Evolutionary conservation across 2,329 filamentous ascomycete species (phyloP).

Genomic region (Beauveria rudraprayagi): DNA sequence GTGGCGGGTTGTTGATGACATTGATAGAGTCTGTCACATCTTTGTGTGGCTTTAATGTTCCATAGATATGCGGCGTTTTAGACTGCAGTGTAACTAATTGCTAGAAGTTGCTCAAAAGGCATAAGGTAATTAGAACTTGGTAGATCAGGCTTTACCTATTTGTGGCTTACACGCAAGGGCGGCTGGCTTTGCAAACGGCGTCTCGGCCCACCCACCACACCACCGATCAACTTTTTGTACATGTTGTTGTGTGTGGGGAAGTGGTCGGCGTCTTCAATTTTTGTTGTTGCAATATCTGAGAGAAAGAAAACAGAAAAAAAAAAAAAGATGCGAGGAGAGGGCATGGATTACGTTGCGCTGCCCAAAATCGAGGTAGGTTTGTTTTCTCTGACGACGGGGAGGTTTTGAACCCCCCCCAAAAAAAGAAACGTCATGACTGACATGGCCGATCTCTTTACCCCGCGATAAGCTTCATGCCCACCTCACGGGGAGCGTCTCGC

Average conservation of each 20-base stretch:
- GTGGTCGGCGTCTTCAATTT: background rate
- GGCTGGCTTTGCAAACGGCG: background rate
- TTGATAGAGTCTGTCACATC: too few species aligned
- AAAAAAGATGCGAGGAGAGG: background rate
- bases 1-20: too few species aligned
- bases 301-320: background rate
- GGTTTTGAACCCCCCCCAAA: too few species aligned
- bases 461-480: slow-evolving; percentile 64
- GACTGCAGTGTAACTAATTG: too few species aligned
- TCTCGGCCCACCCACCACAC: background rate
- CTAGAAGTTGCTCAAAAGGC: too few species aligned
- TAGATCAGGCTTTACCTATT: too few species aligned
- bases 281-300: background rate
- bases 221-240: background rate
- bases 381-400: background rate
- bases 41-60: too few species aligned
- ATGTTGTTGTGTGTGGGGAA: background rate
- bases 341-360: slow-evolving; percentile 39
- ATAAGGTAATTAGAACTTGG: too few species aligned
- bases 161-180: background rate
- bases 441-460: background rate
- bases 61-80: too few species aligned
- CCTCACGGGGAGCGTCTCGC: slow-evolving; percentile 69
- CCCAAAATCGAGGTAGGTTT: slow-evolving; percentile 46
- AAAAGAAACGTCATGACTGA: background rate